Base-by-base conservation (phyloP, 73 alveolate species). In the Tetrahymena malaccensis region DNA sequence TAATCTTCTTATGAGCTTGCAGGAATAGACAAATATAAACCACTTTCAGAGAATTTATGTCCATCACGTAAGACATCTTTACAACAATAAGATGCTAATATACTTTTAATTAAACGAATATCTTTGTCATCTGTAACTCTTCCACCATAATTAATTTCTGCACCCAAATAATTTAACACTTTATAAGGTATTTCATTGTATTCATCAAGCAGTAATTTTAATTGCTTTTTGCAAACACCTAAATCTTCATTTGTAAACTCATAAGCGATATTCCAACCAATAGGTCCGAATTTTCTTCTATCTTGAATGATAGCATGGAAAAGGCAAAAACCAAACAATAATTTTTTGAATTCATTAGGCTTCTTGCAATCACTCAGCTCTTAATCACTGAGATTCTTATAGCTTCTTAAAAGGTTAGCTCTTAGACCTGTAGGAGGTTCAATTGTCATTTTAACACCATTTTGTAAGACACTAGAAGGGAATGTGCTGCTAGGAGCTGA, bases 261-360 rank as follows among this genome's bases (percentile, higher is more conserved):
- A 95, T 98, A 99, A 43, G 99, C 98, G 33, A 99, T 97, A 97
- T 99, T 98, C 99, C 99, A 99, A 22, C 99, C 99, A 93, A 98
- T 98, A 35, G 99, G 99, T 4, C 99, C 99, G 94, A 99, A 98
- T 95, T 99, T 98, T 85, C 99, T 98, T 85, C 99, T 98, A 94
- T 99, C 99, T 97, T 99, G 99, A 56, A 99, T 99, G 15, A 99
- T 98, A 13, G 99, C 99, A 97, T 99, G 99, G 99, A 99, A 99
- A 97, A 99, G 99, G 97, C 99, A 99, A 96, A 99, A 97, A n/a
- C 99, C 99, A 95, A 98, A 99, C 93, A 99, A 96, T 85, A 98
- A 96, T 22, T 98, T 96, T 96, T 99, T 98, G 96, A 95, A 97
- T 85, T 96, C 98, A 38, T 98, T 98, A 33, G 99, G 99, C 96